Base-by-base conservation (phyloP, 1,284 basidiomycete species). In the Sanguinoderma infundibulare region DNA sequence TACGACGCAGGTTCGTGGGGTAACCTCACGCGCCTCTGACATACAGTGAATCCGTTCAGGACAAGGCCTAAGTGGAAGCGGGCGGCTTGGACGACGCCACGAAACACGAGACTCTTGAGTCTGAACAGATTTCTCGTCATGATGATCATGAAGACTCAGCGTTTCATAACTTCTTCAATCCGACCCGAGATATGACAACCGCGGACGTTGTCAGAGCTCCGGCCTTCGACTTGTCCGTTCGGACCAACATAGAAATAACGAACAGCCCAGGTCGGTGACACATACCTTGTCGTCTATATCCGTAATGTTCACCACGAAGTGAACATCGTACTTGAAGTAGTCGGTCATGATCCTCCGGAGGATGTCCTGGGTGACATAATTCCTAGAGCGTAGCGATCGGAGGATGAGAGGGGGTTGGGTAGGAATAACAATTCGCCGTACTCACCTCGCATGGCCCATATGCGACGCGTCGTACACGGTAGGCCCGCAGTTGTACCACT, bases 401-500 rank as follows among this genome's bases (percentile, higher is more conserved):
- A 22, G 36, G 22, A 3, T 52, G 15, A 26, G 39, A 22, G 8
- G 17, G 10, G 4, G 8, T 38, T 5, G 5, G 12, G 4, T 26
- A 0, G 7, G 3, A 5, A 2, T 5, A 49, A 32, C 5, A 1
- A 47, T 26, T 51, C 14, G 22, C 3, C 6, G 3, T 12, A 63
- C 83, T 66, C 67, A 96, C 96, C 96, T 89, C 7, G 98, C 98
- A 80, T 99, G 98, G 4, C 98, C 98, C 95, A 99, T 97, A 76
- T 99, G 98, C 49, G 95, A 93, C 14, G 95, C 89, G 82, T 99
- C 98, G 75, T 99, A 99, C 7, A 99, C 98, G 1, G 98, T 99
- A n/a, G 98, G 98, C 7, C 98, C 96, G 73, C 96, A 98, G 74
- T 97, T 98, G 77, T 98, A 98, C 98, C 98, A 99, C 72, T 98